Base-by-base conservation (phyloP, 116 monocot genomes). In the Dioscorea cayenensis region DNA sequence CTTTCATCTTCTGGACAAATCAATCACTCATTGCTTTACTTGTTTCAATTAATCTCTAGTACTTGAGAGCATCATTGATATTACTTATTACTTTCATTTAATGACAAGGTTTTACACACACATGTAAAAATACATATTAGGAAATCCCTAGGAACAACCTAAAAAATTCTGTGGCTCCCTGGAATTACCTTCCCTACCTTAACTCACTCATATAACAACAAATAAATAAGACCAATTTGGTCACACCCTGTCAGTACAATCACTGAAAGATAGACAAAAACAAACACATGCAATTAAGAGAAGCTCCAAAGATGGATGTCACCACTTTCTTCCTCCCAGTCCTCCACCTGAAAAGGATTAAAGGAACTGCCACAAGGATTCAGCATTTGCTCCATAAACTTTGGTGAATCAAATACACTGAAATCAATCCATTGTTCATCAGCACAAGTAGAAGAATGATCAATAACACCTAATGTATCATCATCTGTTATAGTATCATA, bases 291-390 rank as follows among this genome's bases (percentile, higher is more conserved):
- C 6, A 18, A 14, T 66, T 35, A 77, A 36, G 67, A 80, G 73
- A 89, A 89, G 76, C 80, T 83, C 89, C 89, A 89, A 12, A 89
- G 80, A 19, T 55, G 64, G 36, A 83, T 76, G 49, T 70, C 85
- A 43, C 12, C 43, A 17, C 73, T 82, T 27, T 75, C 89, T 14
- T 83, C 85, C 5, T 73, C 81, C 9, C 9, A 74, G 32, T 66
- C 73, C 18, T 80, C 76, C n/a, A 70, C 48, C 19, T 73, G 49
- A 11, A 38, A 29, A 28, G 70, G 68, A 3, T 43, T 59, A 21
- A 69, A 68, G 38, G 66, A 70, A n/a, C 66, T 28, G 67, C 21
- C 16, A 17, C 80, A 83, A 28, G 73, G 76, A 51, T 72, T 64
- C 28, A 84, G 58, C 77, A 85, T 75, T 43, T 76, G 79, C 23